phyloP scores from a whole-genome alignment of 805 yeast species.

The Candida tallmaniae region DNA sequence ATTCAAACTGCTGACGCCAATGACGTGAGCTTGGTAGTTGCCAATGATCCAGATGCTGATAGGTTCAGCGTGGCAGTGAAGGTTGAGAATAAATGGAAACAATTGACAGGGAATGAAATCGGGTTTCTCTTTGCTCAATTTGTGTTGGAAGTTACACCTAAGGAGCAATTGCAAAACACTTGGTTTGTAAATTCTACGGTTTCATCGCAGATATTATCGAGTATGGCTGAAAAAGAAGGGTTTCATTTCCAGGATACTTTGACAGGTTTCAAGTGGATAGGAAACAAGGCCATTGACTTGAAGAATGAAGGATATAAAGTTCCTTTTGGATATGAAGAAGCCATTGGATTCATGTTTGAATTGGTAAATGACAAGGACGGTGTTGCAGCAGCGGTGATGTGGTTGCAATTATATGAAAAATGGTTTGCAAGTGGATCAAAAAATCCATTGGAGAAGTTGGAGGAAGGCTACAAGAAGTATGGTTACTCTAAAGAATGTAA shows the following conservation, averaged over 20 bases:
- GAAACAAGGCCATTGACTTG: constrained; percentile 76
- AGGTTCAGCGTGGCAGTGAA: constrained; percentile 80
- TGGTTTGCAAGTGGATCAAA: constrained; percentile 40
- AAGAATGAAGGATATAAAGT: constrained; percentile 61
- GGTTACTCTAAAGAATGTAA: constrained; percentile 85
- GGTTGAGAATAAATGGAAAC: constrained; percentile 53
- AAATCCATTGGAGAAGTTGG: constrained; percentile 47
- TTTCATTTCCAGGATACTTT: constrained; percentile 74
- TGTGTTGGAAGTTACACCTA: constrained; percentile 34
- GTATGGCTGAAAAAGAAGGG: constrained; percentile 61
- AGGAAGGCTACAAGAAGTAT: constrained; percentile 54
- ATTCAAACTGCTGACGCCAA: constrained; percentile 53
- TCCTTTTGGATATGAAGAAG: constrained; percentile 93
- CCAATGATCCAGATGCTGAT: constrained; percentile 97
- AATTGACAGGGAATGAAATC: constrained; percentile 86
- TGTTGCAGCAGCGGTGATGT: constrained; percentile 70
- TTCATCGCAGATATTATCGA: constrained; percentile 73
- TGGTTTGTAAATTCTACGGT: constrained; percentile 85
- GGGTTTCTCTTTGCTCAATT: constrained; percentile 80
- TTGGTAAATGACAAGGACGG: constrained; percentile 92
- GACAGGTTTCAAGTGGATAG: constrained; percentile 98
- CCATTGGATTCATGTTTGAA: constrained; percentile 89
- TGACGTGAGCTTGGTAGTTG: constrained; percentile 57
- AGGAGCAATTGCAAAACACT: constrained; percentile 26
- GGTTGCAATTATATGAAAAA: constrained; percentile 59